Evolutionary conservation across 2,329 filamentous ascomycete species (phyloP), one percentile per base, ranked within the genome.

Genomic region (Cercospora berteroae): DNA sequence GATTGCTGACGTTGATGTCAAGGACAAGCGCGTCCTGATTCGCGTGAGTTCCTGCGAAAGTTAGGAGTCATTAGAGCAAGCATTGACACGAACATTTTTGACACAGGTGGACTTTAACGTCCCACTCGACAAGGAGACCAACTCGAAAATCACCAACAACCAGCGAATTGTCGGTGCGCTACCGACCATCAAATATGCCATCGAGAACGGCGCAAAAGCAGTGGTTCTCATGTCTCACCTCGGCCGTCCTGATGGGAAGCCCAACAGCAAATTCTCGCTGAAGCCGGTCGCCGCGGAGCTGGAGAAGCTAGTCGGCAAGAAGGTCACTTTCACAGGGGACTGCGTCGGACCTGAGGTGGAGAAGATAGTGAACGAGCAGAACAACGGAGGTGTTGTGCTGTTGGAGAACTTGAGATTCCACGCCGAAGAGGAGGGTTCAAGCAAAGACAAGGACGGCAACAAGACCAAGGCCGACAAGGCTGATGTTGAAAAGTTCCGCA

Each of bases 351-450:
- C 90, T 70, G 90, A 96, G 82, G 91, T 94, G 64, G 95, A 99
- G 87, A 90, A 91, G 76, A 90, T 90, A 60, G 94, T 98, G 75
- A 92, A 90, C 84, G 90, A 89, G 80, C 92, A 94, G 70, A 87
- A 86, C 64, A 87, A 88, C 75, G 95, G 94, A 75, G 88, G 93
- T 77, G 88, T 99, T 64, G 87, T 99, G 67, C 88, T 99, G 36
- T 87, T 99, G 63, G 95, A 99, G 88, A 99, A 99, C 86, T 84
- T 99, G 82, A 93, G 95, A 74, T 99, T 98, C 88, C 95, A 99
- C 83, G 87, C 92, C 70, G 95, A 99, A 85, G 95, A 99, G 85
- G 95, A 99, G 86, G 95, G 95, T 72, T 96, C 92, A 84, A 90
- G 87, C 80, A 97, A 97, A 86, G 94, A 97, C 81, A 89, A 88